Conservation (phyloP, 768 basidiomycete species). For the Dentipellis sp. region DNA sequence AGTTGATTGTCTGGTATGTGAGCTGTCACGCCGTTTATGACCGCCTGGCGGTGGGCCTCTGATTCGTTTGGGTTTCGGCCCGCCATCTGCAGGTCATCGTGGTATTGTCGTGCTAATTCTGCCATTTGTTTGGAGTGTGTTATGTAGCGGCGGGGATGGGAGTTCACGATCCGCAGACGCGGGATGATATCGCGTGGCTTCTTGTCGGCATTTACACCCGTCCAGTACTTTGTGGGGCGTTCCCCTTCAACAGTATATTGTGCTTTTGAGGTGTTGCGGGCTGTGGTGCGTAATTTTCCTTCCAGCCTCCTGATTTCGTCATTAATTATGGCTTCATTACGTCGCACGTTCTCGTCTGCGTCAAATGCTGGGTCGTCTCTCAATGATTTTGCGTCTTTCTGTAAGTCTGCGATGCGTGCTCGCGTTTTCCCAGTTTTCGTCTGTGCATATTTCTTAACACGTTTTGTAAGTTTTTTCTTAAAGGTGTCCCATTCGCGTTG, state of each 20-base stretch:
- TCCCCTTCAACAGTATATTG: background rate
- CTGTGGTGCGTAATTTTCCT: background rate
- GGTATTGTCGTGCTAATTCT: background rate
- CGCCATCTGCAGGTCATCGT: background rate
- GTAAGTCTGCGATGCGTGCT: background rate
- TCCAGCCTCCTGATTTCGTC: background rate
- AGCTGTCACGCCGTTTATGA: background rate
- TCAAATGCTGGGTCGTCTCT: background rate
- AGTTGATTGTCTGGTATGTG: background rate
- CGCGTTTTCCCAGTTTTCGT: background rate
- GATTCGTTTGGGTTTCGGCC: background rate
- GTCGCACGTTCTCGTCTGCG: background rate
- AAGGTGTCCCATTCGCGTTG: background rate
- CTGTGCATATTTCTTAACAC: background rate
- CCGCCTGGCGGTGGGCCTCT: background rate
- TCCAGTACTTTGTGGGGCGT: background rate
- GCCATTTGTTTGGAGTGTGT: background rate
- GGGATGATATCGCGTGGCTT: background rate
- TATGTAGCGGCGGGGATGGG: background rate
- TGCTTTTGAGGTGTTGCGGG: background rate
- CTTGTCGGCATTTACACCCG: background rate
- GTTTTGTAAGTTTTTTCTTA: background rate
- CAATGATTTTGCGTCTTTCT: background rate
- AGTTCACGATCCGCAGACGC: background rate
- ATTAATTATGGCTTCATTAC: background rate